These are phyloP conservation scores for Acanthamoeba royreba DNA, from an alignment of 208 protist species.

Conservation along the genomic window DNA sequence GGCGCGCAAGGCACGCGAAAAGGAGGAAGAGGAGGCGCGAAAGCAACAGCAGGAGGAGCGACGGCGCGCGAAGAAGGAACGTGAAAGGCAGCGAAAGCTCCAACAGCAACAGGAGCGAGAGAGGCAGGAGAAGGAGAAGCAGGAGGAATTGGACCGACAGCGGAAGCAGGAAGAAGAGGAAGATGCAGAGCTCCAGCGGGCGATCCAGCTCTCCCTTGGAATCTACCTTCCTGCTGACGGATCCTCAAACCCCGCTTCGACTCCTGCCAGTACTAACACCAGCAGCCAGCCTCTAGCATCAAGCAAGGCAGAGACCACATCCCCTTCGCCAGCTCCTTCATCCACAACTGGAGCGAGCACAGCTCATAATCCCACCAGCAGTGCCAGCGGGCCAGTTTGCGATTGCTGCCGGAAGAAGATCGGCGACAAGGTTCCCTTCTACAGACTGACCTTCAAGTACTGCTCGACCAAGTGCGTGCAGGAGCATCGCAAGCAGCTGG, in stretches of 20 bases:
- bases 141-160: too few species aligned
- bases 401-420: neutral
- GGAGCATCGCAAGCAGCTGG: conserved; percentile 46
- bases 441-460: conserved; percentile 53
- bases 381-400: neutral
- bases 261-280: too few species aligned
- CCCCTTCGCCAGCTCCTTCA: too few species aligned
- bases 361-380: too few species aligned
- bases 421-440: conserved; percentile 38
- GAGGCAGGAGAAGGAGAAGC: neutral
- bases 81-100: neutral
- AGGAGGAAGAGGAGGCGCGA: neutral
- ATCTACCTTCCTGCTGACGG: neutral
- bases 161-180: neutral
- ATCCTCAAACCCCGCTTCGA: neutral
- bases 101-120: conserved; percentile 1
- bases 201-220: neutral
- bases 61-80: neutral
- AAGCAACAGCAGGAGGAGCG: neutral
- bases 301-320: too few species aligned
- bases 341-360: too few species aligned
- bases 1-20: neutral
- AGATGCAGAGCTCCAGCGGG: neutral
- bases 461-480: conserved; percentile 49
- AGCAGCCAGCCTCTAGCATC: too few species aligned